These are phyloP conservation scores for Thymus quinquecostatus DNA, from an alignment of 257 asterid genomes.

Conservation along the genomic window DNA sequence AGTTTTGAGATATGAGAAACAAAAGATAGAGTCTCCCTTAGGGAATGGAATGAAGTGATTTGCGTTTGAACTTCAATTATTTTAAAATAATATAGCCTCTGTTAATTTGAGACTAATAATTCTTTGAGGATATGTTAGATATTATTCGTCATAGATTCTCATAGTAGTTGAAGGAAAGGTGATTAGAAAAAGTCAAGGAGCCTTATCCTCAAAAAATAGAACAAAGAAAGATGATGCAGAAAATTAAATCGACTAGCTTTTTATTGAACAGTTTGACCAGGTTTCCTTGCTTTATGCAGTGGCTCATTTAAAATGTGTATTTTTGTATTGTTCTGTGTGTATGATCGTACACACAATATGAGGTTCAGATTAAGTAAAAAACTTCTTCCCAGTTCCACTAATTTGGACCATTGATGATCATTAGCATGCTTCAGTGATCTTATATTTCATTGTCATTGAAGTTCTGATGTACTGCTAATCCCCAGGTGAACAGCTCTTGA, in stretches of 20 bases:
- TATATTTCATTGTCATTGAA: constrained; percentile 14
- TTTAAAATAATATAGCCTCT: constrained; percentile 19
- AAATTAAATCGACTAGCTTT: not conserved
- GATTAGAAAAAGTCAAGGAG: not conserved
- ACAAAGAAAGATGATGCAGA: not conserved
- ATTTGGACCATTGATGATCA: constrained; percentile 9
- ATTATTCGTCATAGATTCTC: constrained; percentile 17
- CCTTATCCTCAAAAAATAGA: not conserved
- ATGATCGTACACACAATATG: constrained; percentile 13
- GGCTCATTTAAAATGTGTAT: constrained; percentile 11
- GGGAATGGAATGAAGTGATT: constrained; percentile 20
- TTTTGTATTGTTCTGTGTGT: constrained; percentile 19
- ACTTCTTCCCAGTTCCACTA: not conserved
- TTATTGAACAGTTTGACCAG: constrained; percentile 9
- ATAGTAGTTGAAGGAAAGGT: constrained; percentile 11
- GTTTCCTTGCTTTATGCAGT: constrained; percentile 28
- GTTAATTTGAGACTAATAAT: constrained; percentile 5
- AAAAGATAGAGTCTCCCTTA: not conserved
- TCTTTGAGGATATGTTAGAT: constrained; percentile 6
- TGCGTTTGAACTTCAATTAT: not conserved
- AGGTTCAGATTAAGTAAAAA: not conserved
- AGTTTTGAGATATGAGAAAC: not conserved
- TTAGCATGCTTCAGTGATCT: constrained; percentile 22
- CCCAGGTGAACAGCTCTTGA: constrained; percentile 96
- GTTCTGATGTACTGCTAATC: constrained; percentile 30